A percentile compares a stretch with the other conserved stretches of the same genome.
Conservation (phyloP, 1,139 yeast genomes). For the Kodamaea suecica region DNA sequence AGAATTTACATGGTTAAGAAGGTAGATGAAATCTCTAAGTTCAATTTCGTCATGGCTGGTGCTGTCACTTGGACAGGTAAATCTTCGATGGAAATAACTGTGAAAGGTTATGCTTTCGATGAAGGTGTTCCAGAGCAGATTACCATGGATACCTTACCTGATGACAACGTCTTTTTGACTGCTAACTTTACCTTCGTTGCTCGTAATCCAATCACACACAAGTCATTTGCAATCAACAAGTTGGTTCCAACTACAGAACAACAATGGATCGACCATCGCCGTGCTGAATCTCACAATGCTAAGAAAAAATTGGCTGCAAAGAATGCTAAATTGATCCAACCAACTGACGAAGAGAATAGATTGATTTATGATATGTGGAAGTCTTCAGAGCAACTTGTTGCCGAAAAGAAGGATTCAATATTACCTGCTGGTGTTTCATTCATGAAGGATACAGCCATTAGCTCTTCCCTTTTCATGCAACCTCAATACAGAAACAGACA, state of each 20-base stretch:
- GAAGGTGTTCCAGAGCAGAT: constrained; percentile 42
- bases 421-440: constrained; percentile 44
- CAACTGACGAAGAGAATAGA: constrained; percentile 68
- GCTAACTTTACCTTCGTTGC: constrained; percentile 96
- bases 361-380: constrained; percentile 78
- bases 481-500: constrained; percentile 95
- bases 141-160: constrained; percentile 47
- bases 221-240: constrained; percentile 79
- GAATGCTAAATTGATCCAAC: constrained; percentile 59
- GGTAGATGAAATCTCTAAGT: constrained; percentile 72
- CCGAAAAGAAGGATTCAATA: constrained; percentile 12
- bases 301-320: constrained; percentile 77
- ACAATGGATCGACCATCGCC: constrained; percentile 79
- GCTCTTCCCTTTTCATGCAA: constrained; percentile 85
- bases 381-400: constrained; percentile 47
- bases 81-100: constrained; percentile 92
- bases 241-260: constrained; percentile 68
- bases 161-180: constrained; percentile 57
- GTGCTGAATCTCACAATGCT: constrained; percentile 88
- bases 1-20: constrained; percentile 84
- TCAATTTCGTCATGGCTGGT: constrained; percentile 81
- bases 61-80: constrained; percentile 91
- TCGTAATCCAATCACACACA: constrained; percentile 84
- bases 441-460: constrained; percentile 69
- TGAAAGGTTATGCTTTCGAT: constrained; percentile 77